Evolutionary conservation across 2,329 filamentous ascomycete species (phyloP).

Genomic region (Fusarium sororula): DNA sequence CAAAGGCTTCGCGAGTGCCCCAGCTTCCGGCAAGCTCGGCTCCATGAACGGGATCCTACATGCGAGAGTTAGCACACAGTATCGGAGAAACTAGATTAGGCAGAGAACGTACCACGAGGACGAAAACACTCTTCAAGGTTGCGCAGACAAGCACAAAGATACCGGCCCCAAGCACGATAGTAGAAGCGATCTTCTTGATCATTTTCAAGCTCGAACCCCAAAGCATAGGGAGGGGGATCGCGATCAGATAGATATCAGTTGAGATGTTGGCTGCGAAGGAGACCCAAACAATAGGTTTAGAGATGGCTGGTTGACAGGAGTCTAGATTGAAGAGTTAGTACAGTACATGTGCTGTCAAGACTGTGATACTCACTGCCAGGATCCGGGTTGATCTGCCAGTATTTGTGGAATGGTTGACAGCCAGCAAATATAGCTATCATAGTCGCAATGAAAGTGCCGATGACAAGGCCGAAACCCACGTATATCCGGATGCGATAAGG

Average conservation of each 20-base stretch:
- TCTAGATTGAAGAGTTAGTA: constrained; percentile 42
- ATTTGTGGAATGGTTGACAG: constrained; percentile 60
- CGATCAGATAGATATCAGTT: constrained; percentile 66
- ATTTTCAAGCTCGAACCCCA: constrained; percentile 48
- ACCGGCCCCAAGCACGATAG: constrained; percentile 50
- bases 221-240: constrained; percentile 63
- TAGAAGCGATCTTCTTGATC: constrained; percentile 50
- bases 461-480: constrained; percentile 59
- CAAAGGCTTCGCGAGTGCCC: constrained; percentile 54
- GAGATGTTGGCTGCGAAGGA: constrained; percentile 60
- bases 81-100: fast-evolving
- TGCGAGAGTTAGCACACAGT: background rate
- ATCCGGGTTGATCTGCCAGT: constrained; percentile 68
- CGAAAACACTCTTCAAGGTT: constrained; percentile 49
- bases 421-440: constrained; percentile 60
- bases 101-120: constrained; percentile 45
- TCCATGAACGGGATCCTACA: constrained; percentile 50
- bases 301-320: constrained; percentile 58
- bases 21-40: constrained; percentile 51
- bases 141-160: constrained; percentile 52
- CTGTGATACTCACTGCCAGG: constrained; percentile 57
- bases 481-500: constrained; percentile 55
- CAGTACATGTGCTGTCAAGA: too few relatives aligned
- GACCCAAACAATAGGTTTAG: constrained; percentile 59
- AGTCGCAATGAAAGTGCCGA: constrained; percentile 57